Conservation (phyloP, 2,329 filamentous ascomycete species). For the Diplodia scrobiculata region DNA sequence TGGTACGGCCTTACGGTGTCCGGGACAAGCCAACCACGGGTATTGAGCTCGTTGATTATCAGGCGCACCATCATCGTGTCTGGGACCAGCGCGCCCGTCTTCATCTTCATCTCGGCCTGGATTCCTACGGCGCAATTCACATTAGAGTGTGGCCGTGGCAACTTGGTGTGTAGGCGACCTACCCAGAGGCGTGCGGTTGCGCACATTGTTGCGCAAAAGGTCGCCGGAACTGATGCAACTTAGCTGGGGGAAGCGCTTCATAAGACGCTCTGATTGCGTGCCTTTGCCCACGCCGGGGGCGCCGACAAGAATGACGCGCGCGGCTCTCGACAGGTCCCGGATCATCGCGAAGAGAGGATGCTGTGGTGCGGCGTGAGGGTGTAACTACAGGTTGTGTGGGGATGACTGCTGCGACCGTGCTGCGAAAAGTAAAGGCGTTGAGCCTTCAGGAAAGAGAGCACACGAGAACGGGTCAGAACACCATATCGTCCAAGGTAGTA, state of each 20-base stretch:
- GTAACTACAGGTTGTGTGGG: neutral
- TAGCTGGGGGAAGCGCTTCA: conserved; percentile 83
- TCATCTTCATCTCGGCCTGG: conserved; percentile 87
- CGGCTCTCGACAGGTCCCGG: conserved; percentile 61
- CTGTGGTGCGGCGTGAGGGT: neutral
- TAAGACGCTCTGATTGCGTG: conserved; percentile 87
- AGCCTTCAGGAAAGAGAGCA: conserved; percentile 6
- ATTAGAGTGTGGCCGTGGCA: conserved; percentile 4
- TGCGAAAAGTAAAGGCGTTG: neutral
- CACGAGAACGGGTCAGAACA: conserved; percentile 11
- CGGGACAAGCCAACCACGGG: conserved; percentile 75
- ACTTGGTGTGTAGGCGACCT: conserved; percentile 38
- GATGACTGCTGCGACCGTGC: conserved; percentile 5
- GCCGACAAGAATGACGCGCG: conserved; percentile 90
- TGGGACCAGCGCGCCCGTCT: conserved; percentile 82
- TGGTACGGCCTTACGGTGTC: conserved; percentile 52
- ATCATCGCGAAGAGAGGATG: conserved; percentile 33
- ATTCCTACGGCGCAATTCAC: conserved; percentile 62
- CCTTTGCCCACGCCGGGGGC: conserved; percentile 97
- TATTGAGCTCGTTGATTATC: conserved; percentile 84
- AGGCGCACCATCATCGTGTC: conserved; percentile 89
- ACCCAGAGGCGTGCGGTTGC: conserved; percentile 84
- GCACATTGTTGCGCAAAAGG: conserved; percentile 87
- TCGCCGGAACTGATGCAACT: conserved; percentile 93
- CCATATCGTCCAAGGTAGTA: conserved; percentile 1